Percentiles rank a stretch among this genome's conserved stretches.
Conservation (phyloP, 179 eudicot species). For the Carnegiea gigantea region DNA sequence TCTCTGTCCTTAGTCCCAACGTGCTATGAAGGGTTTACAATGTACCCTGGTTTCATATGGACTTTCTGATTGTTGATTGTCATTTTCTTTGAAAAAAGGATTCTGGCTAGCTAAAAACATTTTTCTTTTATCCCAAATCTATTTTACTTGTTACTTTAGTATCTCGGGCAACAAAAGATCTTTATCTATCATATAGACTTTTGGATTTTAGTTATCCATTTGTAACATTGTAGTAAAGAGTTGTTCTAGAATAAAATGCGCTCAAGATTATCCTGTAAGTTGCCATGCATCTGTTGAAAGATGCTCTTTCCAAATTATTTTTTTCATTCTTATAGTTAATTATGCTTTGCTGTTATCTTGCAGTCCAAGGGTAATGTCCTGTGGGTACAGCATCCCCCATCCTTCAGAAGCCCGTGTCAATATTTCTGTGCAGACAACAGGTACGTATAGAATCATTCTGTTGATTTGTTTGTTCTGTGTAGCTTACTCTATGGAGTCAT, state of each 20-base stretch:
- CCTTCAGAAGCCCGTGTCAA: slow-evolving; percentile 90
- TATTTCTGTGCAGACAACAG: slow-evolving; percentile 89
- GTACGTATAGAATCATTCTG: slow-evolving; percentile 28
- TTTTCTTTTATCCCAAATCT: neutral
- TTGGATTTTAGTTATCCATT: no score
- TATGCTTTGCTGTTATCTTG: slow-evolving; percentile 26
- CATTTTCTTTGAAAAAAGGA: neutral
- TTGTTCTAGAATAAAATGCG: neutral
- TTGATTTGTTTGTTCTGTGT: neutral
- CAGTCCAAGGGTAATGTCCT: slow-evolving; percentile 86
- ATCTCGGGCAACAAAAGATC: neutral
- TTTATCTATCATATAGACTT: no score
- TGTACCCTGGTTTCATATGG: neutral
- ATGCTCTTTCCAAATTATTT: neutral
- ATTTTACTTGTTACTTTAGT: neutral
- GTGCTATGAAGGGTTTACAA: neutral
- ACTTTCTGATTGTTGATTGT: neutral
- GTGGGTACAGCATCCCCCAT: slow-evolving; percentile 96
- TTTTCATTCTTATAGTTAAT: neutral
- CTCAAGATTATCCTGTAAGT: neutral
- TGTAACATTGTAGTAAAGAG: no score
- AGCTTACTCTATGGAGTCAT: neutral
- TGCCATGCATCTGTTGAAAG: neutral
- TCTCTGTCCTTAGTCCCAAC: neutral
- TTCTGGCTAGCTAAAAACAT: neutral